Base-by-base conservation (phyloP, 768 basidiomycete species). In the Termitomyces sp. region DNA sequence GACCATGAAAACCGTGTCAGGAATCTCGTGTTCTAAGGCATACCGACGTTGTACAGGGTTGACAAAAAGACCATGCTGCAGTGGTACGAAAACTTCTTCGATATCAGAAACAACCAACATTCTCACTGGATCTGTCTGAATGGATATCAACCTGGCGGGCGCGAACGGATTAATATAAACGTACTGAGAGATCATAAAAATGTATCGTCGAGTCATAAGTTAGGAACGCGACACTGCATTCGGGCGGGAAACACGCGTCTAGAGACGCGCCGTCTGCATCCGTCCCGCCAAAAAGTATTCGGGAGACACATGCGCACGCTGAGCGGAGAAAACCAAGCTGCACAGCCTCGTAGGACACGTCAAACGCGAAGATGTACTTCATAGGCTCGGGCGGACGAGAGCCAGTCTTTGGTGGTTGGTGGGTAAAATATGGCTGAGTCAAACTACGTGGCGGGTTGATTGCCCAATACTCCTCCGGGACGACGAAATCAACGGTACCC, bases 401-500 rank as follows among this genome's bases (percentile, higher is more conserved):
- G 1, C 78, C 79, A 13, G 72, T 63, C 0, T 76, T 72, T 44
- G 74, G 76, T 2, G 84, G 79, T 24, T 80, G 76, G 2, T 77
- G 62, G 13, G 83, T 78, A 54, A 78, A 76, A 65, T 83, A 86
- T 2, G 86, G 76, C 24, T 80, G 74, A 9, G 74, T 69, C 53
- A 87, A 65, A 59, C 79, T 74, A 30, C 77, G 74, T 18, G 83
- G 76, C 13, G 89, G 85, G 47, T 87, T 81, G 36, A 81, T 76
- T 2, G 94, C 90, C 91, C 92, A 94, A 66, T 99, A 99, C 47
- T 86, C 84, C 60, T 85, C 75, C 0, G 87, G 79, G 10, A 95
- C 95, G 4, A 78, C 76, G 62, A 97, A 95, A 70, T 98, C 97
- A 51, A 97, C 81, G 0, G 94, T 98, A 2, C 97, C 97, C 68